Conservation (phyloP, 2,329 filamentous ascomycete species). For the Orbilia brochopaga region DNA sequence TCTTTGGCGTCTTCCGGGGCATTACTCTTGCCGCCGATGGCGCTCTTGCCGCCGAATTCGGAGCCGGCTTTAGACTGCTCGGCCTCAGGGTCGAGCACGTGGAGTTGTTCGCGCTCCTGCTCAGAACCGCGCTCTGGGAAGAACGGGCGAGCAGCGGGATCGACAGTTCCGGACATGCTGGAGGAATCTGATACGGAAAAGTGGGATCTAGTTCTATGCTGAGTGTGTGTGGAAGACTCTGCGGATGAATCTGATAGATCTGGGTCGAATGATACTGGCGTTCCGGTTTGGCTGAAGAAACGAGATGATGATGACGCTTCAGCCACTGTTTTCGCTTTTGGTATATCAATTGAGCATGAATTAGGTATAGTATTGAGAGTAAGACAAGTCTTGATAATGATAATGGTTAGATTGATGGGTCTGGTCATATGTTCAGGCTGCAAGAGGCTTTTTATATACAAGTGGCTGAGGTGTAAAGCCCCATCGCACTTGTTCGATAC, state of each 20-base stretch:
- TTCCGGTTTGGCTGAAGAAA: no score
- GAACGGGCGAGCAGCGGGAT: conserved; percentile 6
- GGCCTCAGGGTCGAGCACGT: conserved; percentile 35
- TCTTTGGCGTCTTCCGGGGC: conserved; percentile 26
- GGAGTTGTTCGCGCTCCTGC: conserved; percentile 35
- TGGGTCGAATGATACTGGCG: no score
- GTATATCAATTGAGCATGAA: no score
- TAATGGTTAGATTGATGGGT: no score
- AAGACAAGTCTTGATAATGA: neutral
- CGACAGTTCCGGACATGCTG: conserved; percentile 30
- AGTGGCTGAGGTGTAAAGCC: conserved; percentile 11
- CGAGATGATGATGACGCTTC: conserved; percentile 5
- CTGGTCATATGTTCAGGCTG: neutral
- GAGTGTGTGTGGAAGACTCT: conserved; percentile 28
- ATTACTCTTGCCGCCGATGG: conserved; percentile 61
- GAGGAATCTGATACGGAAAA: conserved; percentile 24
- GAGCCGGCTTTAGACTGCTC: conserved; percentile 25
- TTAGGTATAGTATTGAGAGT: neutral
- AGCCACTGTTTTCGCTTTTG: no score
- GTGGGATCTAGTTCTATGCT: conserved; percentile 37
- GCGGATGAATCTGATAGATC: neutral
- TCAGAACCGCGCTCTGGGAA: conserved; percentile 33
- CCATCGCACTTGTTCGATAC: neutral
- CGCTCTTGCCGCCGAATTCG: conserved; percentile 60
- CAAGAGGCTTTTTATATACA: conserved; percentile 28